phyloP scores from a whole-genome alignment of 208 protist genomes.

The Acanthamoeba culbertsoni region DNA sequence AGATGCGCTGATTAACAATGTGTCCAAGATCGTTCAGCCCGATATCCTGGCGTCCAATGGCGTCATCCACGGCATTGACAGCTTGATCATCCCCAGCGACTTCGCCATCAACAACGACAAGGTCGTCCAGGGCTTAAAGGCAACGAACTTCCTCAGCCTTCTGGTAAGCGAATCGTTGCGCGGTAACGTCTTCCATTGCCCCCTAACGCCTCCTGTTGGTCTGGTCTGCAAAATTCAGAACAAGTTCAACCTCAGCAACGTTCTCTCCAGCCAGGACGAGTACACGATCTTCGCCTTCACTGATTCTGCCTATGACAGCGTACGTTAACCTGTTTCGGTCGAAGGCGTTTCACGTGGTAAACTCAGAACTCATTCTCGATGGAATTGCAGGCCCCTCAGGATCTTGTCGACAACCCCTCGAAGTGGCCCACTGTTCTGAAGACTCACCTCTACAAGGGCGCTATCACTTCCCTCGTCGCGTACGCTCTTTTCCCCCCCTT shows the following conservation, averaged over 20 bases:
- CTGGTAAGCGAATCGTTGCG: no score
- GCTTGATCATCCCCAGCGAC: not conserved
- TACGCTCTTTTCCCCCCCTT: not conserved
- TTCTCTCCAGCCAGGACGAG: not conserved
- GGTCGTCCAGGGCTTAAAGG: not conserved
- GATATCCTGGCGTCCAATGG: constrained; percentile 18
- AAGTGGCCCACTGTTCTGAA: constrained; percentile 8
- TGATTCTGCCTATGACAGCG: not conserved
- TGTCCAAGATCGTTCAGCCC: not conserved
- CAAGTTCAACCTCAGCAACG: not conserved
- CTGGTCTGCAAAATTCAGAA: not conserved
- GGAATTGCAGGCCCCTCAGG: not conserved
- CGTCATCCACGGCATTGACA: constrained; percentile 21
- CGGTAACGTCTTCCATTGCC: not conserved
- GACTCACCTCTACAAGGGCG: constrained; percentile 34
- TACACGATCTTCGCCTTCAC: constrained; percentile 52
- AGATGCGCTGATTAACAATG: not conserved
- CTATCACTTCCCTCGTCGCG: not conserved
- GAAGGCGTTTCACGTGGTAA: not conserved
- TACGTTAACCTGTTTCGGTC: not conserved
- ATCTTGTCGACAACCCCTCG: not conserved
- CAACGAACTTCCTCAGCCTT: not conserved
- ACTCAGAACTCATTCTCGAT: not conserved
- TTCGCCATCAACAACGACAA: not conserved
- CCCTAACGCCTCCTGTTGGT: no score